phyloP scores from a whole-genome alignment of 1,139 yeast genomes.

The Protomyces gravidus region DNA sequence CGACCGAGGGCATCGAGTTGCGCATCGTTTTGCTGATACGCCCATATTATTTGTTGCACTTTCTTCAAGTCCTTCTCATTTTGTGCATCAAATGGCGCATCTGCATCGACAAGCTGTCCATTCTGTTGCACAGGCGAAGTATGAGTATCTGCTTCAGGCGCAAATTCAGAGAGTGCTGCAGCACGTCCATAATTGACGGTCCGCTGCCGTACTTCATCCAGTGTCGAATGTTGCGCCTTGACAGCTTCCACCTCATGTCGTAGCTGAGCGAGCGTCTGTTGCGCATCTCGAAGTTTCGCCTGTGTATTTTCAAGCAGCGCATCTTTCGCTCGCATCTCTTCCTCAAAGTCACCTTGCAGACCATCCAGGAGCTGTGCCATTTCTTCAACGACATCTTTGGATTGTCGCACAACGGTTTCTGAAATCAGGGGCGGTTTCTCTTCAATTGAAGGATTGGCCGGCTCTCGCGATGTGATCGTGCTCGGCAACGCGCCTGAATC shows the following conservation, averaged over 20 bases:
- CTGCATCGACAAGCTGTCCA: conserved; percentile 41
- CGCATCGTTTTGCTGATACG: conserved; percentile 65
- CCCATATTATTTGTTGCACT: conserved; percentile 70
- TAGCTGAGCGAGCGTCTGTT: conserved; percentile 46
- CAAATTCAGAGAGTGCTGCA: conserved; percentile 33
- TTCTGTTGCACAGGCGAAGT: conserved; percentile 24
- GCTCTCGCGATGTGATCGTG: neutral
- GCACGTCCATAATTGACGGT: conserved; percentile 46
- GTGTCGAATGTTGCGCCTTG: conserved; percentile 48
- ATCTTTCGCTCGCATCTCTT: conserved; percentile 49
- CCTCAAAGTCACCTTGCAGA: conserved; percentile 47
- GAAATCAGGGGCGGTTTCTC: neutral
- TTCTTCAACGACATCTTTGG: conserved; percentile 37
- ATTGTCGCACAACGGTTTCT: conserved; percentile 6
- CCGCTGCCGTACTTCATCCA: conserved; percentile 55
- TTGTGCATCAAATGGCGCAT: conserved; percentile 52
- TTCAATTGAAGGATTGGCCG: neutral
- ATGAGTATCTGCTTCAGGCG: conserved; percentile 13
- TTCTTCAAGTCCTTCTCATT: neutral
- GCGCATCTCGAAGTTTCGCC: conserved; percentile 49
- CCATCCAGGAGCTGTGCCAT: conserved; percentile 42
- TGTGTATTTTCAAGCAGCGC: conserved; percentile 48
- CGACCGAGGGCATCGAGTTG: conserved; percentile 50
- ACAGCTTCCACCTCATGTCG: conserved; percentile 48
- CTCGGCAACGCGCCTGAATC: conserved; percentile 63